A percentile compares a stretch with the other conserved stretches of the same genome.
Evolutionary conservation across 139 green algal genomes (phyloP).

Genomic region (Ulvella scutata): DNA sequence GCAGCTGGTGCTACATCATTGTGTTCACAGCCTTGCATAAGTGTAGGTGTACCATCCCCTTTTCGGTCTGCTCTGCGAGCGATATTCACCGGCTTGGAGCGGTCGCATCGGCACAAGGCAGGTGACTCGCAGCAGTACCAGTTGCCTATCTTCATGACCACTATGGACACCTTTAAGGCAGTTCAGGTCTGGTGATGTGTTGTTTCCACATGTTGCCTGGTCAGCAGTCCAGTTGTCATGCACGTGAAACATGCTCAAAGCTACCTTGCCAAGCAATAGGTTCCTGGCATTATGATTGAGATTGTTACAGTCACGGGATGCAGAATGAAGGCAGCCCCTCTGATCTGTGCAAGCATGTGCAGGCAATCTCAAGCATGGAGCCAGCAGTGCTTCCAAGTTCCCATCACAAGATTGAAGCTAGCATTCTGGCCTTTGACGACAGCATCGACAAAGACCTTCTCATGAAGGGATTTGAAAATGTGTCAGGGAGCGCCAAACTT

Average conservation of each 20-base stretch:
- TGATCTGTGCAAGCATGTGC: no score
- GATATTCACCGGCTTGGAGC: neutral
- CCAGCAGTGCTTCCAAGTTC: neutral
- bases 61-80: neutral
- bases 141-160: neutral
- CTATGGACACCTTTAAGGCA: neutral
- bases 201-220: no score
- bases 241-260: no score
- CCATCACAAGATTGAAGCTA: neutral
- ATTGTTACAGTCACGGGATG: no score
- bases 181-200: no score
- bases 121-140: neutral
- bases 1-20: no score
- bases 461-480: neutral
- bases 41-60: neutral
- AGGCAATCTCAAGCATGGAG: neutral
- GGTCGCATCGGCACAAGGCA: neutral
- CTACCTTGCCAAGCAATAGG: no score
- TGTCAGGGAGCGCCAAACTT: slow-evolving; percentile 22
- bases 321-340: no score
- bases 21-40: no score
- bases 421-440: neutral
- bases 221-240: no score
- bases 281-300: no score
- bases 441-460: slow-evolving; percentile 7